phyloP scores from a whole-genome alignment of 176 grass and related monocot species.

The Oryza meridionalis region DNA sequence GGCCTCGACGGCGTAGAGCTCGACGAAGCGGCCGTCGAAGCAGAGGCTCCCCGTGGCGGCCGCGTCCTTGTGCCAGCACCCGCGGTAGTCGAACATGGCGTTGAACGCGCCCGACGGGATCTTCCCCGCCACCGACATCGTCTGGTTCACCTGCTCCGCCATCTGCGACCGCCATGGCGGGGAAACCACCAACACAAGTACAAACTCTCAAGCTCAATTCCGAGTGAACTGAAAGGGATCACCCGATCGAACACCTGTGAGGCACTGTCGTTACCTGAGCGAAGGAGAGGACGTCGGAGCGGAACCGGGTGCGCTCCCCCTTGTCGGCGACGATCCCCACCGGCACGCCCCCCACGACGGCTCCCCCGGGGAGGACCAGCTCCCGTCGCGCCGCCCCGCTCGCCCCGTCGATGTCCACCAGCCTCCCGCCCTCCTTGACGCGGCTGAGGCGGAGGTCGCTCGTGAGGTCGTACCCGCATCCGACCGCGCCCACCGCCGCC shows the following conservation, averaged over 20 bases:
- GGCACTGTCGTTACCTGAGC: constrained; percentile 35
- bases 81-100: constrained; percentile 73
- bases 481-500: constrained; percentile 68
- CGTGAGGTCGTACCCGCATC: constrained; percentile 73
- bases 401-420: constrained; percentile 47
- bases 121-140: constrained; percentile 59
- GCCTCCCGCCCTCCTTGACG: constrained; percentile 45
- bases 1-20: constrained; percentile 77
- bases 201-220: neutral
- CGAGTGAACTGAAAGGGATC: too few relatives aligned
- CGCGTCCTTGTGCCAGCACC: constrained; percentile 76
- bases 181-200: neutral
- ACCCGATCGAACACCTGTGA: too few relatives aligned
- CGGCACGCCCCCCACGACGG: constrained; percentile 55
- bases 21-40: constrained; percentile 75
- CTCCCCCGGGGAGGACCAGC: constrained; percentile 59
- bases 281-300: constrained; percentile 80
- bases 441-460: constrained; percentile 52
- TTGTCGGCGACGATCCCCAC: constrained; percentile 67
- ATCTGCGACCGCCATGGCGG: constrained; percentile 38
- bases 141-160: constrained; percentile 81
- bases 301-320: constrained; percentile 72
- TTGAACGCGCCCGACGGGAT: constrained; percentile 87
- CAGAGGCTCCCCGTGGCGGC: constrained; percentile 66
- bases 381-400: constrained; percentile 22